Percentiles rank a stretch among this genome's conserved stretches.
phyloP scores from a whole-genome alignment of 306 rosid species.

The Alnus glutinosa region DNA sequence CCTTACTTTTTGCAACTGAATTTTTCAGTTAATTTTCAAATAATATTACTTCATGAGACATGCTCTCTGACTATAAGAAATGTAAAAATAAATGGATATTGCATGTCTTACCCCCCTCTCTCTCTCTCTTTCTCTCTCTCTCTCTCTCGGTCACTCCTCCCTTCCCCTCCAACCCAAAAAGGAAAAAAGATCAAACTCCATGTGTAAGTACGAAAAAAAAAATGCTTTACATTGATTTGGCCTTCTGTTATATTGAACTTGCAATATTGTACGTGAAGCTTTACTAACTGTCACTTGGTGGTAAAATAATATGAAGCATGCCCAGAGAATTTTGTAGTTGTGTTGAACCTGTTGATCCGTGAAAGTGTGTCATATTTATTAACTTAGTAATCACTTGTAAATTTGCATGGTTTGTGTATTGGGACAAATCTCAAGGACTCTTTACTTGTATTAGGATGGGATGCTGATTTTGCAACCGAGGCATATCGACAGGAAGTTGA shows the following conservation, averaged over 20 bases:
- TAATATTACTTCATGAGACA: not conserved
- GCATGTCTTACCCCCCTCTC: too few relatives aligned
- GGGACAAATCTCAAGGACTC: conserved; percentile 27
- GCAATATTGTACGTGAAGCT: not conserved
- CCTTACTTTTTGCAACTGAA: not conserved
- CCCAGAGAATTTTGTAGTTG: not conserved
- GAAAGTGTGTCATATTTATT: conserved; percentile 17
- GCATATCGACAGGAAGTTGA: conserved; percentile 98
- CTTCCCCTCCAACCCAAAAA: too few relatives aligned
- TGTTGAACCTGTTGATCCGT: conserved; percentile 3
- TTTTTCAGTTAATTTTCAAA: not conserved
- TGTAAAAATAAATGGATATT: too few relatives aligned
- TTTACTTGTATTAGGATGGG: conserved; percentile 70
- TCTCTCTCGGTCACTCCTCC: not conserved
- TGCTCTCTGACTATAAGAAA: not conserved
- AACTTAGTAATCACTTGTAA: not conserved
- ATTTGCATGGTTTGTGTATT: conserved; percentile 23
- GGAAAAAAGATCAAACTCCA: not conserved
- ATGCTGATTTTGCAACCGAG: conserved; percentile 95
- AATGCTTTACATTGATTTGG: not conserved
- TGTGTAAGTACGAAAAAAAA: not conserved
- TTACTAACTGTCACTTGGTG: not conserved
- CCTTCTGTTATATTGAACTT: not conserved
- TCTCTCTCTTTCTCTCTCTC: not conserved
- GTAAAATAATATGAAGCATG: not conserved